Base-by-base conservation (phyloP, 495 filamentous ascomycete genomes). In the Penicillium taxi region DNA sequence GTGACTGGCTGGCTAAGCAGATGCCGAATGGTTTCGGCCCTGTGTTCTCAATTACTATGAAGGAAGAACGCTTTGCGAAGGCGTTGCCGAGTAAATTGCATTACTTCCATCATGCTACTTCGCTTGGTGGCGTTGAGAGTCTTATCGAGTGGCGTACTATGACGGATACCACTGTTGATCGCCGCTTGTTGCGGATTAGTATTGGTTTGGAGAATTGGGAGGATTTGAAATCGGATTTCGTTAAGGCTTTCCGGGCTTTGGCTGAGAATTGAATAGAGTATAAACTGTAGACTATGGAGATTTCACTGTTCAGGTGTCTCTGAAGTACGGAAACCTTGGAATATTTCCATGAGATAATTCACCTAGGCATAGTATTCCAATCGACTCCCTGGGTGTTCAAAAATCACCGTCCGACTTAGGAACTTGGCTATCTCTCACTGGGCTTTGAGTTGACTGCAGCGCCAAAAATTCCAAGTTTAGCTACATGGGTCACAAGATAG, bases 51-150 rank as follows among this genome's bases (percentile, higher is more conserved):
- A 70, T 95, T 25, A 64, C 56, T 9, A 74, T 85, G 71, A 71
- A 73, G 41, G 64, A 66, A 4, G 69, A 74, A 47, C 58, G 61
- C 5, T 53, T 74, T 28, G 90, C 91, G 2, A 68, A 70, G 23
- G 58, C 64, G 25, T 55, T 98, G 36, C 91, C 91, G 16, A 81
- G 80, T 48, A 78, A 83, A 63, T 55, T 96, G 52, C 41, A 71
- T 17, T 73, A 88, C 34, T 98, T 96, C 67, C 85, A 94, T 45
- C 91, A 98, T 70, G 89, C 91, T 5, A 98, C 91, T 11, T 89
- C 82, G 58, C 61, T 98, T 5, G 91, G 91, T 3, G 87, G 90
- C 1, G 87, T 96, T 7, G 91, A 98, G 75, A 87, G 82, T 46
- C 63, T 96, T 71, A 84, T 98, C 52, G 72, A 52, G 55, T 69